Base-by-base conservation (phyloP, 2,329 filamentous ascomycete genomes). In the Aspergillus neotritici region DNA sequence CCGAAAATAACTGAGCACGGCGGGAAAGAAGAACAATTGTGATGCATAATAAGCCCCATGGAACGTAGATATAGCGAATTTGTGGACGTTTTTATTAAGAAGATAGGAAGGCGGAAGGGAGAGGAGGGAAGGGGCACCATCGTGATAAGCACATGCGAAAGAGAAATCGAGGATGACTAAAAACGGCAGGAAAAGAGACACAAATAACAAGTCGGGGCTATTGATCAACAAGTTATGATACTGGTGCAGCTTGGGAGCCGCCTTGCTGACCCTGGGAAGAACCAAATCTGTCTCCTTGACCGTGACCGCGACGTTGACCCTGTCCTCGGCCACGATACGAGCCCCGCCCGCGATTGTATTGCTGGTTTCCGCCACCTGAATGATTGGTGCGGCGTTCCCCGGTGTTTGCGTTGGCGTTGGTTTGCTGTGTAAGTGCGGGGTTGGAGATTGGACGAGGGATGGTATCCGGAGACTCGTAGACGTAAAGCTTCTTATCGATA, bases 401-500 rank as follows among this genome's bases (percentile, higher is more conserved):
- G 44, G 54, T 60, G 40, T 49, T 51, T 15, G 50, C 46, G 34
- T 58, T 56, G 36, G 52, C 38, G 17, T 49, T 46, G 32, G 47
- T 41, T 33, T 54, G 52, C 16, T 53, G 55, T 37, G 59, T 61
- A 32, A 63, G 57, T n/a, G 68, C 66, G 16, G 75, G 67, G 62
- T 75, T 80, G 43, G 79, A 76, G 49, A 84, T 79, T 4, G 93
- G 93, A 29, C 90, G 83, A 39, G 94, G 93, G 57, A 98, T 97
- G 45, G 78, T 91, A 61, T 98, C 91, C 1, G 93, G 93, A 50
- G 90, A 87, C 51, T 98, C 94, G 67, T 98, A 98, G 40, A 98
- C 93, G 65, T 98, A 98, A 31, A 98, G 82, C 52, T 86, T 94
- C 79, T 96, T 97, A 74, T 98, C 93, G 53, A 98, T 98, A 55